phyloP scores from a whole-genome alignment of 1,284 basidiomycete genomes.

The Fomitopsis pinicola region DNA sequence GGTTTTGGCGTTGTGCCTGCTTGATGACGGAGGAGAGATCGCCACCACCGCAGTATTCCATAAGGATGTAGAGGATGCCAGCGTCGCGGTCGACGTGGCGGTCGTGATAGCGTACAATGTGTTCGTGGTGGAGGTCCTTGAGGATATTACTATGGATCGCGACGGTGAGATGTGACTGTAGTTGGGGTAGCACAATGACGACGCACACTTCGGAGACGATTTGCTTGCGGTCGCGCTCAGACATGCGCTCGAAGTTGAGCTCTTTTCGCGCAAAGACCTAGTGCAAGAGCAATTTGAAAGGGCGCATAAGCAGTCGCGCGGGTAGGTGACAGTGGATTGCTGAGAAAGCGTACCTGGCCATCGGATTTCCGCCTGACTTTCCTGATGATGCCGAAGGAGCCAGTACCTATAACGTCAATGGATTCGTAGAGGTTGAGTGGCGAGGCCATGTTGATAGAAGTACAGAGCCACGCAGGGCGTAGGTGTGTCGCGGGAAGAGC shows the following conservation, averaged over 20 bases:
- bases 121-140: conserved; percentile 89
- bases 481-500: not conserved
- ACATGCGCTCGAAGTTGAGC: conserved; percentile 94
- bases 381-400: conserved; percentile 95
- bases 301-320: not conserved
- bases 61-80: conserved; percentile 90
- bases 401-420: conserved; percentile 90
- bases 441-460: conserved; percentile 25
- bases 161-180: not conserved
- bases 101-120: conserved; percentile 94
- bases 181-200: not conserved
- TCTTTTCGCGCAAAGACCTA: conserved; percentile 91
- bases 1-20: conserved; percentile 61
- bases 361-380: conserved; percentile 87
- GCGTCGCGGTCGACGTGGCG: conserved; percentile 88
- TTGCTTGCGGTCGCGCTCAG: conserved; percentile 88
- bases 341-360: conserved; percentile 60
- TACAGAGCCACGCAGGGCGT: not conserved
- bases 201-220: conserved; percentile 96
- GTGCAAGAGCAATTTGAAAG: not conserved
- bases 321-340: not conserved
- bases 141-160: conserved; percentile 76
- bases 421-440: conserved; percentile 81
- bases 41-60: conserved; percentile 96
- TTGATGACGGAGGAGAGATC: conserved; percentile 88